These are phyloP conservation scores for Mucor ambiguus DNA, from an alignment of 371 early-diverging fungal genomes.

Conservation along the genomic window DNA sequence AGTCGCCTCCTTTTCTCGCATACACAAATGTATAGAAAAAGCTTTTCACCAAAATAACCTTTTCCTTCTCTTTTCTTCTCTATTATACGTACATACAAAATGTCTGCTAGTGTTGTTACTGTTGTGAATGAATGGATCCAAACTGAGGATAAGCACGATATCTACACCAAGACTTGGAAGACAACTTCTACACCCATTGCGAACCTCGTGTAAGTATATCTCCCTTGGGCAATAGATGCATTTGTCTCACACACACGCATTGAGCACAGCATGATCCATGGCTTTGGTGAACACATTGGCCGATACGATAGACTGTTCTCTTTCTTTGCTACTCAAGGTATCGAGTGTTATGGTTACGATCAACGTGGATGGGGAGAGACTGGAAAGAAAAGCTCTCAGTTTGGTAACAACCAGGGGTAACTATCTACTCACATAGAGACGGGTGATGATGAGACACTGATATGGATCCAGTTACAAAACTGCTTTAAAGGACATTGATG, in stretches of 20 bases:
- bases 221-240: not conserved
- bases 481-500: constrained; percentile 55
- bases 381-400: constrained; percentile 49
- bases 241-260: constrained; percentile 9
- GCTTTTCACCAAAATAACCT: not conserved
- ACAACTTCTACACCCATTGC: constrained; percentile 32
- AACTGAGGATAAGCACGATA: constrained; percentile 31
- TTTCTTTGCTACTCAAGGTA: constrained; percentile 53
- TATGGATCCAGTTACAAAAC: constrained; percentile 31
- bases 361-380: constrained; percentile 72
- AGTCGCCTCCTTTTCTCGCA: not conserved
- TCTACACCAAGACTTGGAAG: constrained; percentile 58
- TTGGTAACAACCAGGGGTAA: constrained; percentile 61
- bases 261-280: constrained; percentile 60
- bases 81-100: constrained; percentile 4
- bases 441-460: not conserved
- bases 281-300: constrained; percentile 68
- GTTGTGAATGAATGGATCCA: constrained; percentile 41
- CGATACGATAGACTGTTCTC: constrained; percentile 62
- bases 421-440: not conserved
- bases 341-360: constrained; percentile 63
- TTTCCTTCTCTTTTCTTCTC: constrained; percentile 13
- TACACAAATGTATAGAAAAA: not conserved
- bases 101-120: constrained; percentile 11
- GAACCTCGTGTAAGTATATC: constrained; percentile 34